These are phyloP conservation scores for Licmophora abbreviata DNA, from an alignment of 108 stramenopile genomes.

Conservation along the genomic window DNA sequence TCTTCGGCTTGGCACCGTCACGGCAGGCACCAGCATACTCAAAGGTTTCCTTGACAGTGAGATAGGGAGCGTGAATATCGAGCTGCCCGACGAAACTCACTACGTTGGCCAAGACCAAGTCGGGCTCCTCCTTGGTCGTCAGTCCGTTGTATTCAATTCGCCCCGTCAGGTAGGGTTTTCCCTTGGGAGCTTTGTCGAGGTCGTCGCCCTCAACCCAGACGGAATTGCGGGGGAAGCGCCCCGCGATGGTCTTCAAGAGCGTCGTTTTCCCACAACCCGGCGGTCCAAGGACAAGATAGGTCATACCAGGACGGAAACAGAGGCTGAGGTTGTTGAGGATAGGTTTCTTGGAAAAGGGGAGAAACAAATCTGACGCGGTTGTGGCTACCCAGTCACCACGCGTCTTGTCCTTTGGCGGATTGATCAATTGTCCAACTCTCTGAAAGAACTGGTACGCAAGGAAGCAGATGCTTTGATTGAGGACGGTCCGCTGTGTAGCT, in stretches of 20 bases:
- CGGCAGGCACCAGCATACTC: slow-evolving; percentile 68
- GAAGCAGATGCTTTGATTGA: slow-evolving; percentile 29
- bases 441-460: slow-evolving; percentile 11
- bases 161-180: slow-evolving; percentile 1
- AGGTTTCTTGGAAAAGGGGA: slow-evolving; percentile 15
- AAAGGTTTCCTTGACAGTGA: slow-evolving; percentile 74
- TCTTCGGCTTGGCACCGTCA: slow-evolving; percentile 8
- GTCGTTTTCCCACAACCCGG: slow-evolving; percentile 39
- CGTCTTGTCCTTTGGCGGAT: slow-evolving; percentile 10
- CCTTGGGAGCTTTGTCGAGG: slow-evolving; percentile 3
- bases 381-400: not conserved
- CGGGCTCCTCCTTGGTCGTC: slow-evolving; percentile 27
- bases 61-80: slow-evolving; percentile 56
- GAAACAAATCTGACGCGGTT: slow-evolving; percentile 11
- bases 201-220: too few species aligned
- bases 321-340: slow-evolving; percentile 26
- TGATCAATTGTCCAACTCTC: slow-evolving; percentile 17
- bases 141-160: slow-evolving; percentile 39
- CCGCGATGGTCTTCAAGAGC: slow-evolving; percentile 33
- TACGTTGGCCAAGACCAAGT: slow-evolving; percentile 25
- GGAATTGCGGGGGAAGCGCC: slow-evolving; percentile 13
- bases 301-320: slow-evolving; percentile 24
- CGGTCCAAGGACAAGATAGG: slow-evolving; percentile 40
- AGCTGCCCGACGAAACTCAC: slow-evolving; percentile 56
- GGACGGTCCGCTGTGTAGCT: slow-evolving; percentile 21